Conservation (phyloP, 2,329 filamentous ascomycete species). For the Leptographium procerum region DNA sequence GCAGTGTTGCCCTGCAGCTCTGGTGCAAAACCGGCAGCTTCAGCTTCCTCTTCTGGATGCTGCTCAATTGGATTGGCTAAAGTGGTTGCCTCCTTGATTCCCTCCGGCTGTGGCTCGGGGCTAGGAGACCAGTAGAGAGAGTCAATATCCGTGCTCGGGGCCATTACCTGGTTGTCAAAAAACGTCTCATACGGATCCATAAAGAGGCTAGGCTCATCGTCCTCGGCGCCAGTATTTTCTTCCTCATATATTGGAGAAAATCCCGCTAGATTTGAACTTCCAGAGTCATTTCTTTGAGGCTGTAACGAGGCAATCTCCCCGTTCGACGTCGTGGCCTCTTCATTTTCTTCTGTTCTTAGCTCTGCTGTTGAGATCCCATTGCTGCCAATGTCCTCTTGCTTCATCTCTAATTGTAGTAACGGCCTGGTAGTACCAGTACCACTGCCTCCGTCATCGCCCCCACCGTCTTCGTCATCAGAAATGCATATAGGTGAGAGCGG, state of each 20-base stretch:
- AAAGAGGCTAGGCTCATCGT: not conserved
- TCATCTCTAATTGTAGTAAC: not conserved
- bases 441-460: not conserved
- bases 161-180: not conserved
- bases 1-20: not conserved
- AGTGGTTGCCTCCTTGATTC: not conserved
- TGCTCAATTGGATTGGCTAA: not conserved
- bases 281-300: not conserved
- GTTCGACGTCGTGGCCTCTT: not conserved
- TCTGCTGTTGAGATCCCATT: not conserved
- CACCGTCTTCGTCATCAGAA: constrained; percentile 2
- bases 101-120: not conserved
- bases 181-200: not conserved
- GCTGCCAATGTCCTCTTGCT: not conserved
- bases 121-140: not conserved
- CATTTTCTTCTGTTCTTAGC: not conserved
- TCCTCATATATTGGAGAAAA: not conserved
- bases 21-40: not conserved
- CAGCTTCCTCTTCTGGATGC: not conserved
- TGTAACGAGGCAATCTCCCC: not conserved
- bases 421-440: not conserved
- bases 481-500: constrained; percentile 1
- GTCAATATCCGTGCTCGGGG: not conserved
- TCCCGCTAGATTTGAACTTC: not conserved
- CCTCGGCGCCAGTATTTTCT: not conserved